Evolutionary conservation across 148 eudicot genomes (phyloP).

Genomic region (Amaranthus cruentus): DNA sequence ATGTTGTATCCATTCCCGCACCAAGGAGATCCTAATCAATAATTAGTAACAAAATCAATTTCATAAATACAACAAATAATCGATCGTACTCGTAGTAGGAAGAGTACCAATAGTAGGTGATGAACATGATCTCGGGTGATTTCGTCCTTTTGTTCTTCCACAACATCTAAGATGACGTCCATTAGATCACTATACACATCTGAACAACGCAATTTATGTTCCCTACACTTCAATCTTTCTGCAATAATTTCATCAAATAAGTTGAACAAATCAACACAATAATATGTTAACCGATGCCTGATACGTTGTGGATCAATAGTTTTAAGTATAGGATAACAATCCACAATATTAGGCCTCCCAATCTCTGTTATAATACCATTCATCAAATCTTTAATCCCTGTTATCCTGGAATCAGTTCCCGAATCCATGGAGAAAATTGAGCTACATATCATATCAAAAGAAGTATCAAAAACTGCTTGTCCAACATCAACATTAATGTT

Average conservation of each 20-base stretch:
- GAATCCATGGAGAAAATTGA: slow-evolving; percentile 14
- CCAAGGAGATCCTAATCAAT: slow-evolving; percentile 20
- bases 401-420: background rate
- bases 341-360: slow-evolving; percentile 42
- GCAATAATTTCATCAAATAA: slow-evolving; percentile 33
- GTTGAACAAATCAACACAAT: slow-evolving; percentile 41
- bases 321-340: slow-evolving; percentile 32
- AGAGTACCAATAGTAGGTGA: slow-evolving; percentile 19
- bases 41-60: background rate
- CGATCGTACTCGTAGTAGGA: background rate
- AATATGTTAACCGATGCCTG: slow-evolving; percentile 30
- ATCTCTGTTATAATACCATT: slow-evolving; percentile 14
- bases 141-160: slow-evolving; percentile 10
- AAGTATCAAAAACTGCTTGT: slow-evolving; percentile 5
- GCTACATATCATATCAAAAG: slow-evolving; percentile 12
- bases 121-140: background rate
- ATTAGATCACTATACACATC: slow-evolving; percentile 3
- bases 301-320: slow-evolving; percentile 44
- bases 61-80: background rate
- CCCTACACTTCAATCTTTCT: background rate
- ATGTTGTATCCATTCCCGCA: slow-evolving; percentile 26
- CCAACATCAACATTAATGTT: background rate
- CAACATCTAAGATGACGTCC: slow-evolving; percentile 8
- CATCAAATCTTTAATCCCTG: slow-evolving; percentile 2
- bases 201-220: background rate